These are phyloP conservation scores for Clonostachys sp. DNA, from an alignment of 2,329 filamentous ascomycete species.

Conservation along the genomic window DNA sequence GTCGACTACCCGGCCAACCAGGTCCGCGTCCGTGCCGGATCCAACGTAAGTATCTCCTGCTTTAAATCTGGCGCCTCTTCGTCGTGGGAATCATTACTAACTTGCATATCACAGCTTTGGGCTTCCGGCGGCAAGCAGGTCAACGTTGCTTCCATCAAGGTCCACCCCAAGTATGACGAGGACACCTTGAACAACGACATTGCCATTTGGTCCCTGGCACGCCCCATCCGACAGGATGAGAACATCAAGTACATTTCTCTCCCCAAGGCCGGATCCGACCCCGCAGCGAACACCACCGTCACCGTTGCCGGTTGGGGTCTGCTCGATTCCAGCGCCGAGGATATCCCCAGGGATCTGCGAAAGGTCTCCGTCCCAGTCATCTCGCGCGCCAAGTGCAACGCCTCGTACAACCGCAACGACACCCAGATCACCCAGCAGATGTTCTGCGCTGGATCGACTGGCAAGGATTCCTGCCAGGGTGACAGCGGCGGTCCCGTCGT, in stretches of 20 bases:
- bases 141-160: constrained; percentile 12
- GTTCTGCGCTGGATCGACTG: constrained; percentile 19
- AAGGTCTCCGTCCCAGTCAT: constrained; percentile 22
- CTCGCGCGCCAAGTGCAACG: constrained; percentile 14
- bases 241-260: constrained; percentile 16
- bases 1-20: not conserved
- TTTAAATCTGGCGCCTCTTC: not conserved
- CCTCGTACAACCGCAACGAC: constrained; percentile 11
- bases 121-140: constrained; percentile 15
- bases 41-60: not conserved
- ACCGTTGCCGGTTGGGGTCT: constrained; percentile 20
- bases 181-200: constrained; percentile 15
- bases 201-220: constrained; percentile 18
- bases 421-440: constrained; percentile 19
- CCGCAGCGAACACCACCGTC: constrained; percentile 8
- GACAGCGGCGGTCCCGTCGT: constrained; percentile 23
- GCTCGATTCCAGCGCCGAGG: not conserved
- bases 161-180: constrained; percentile 13
- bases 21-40: constrained; percentile 1
- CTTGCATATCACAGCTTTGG: not conserved
- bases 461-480: constrained; percentile 21
- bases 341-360: constrained; percentile 10
- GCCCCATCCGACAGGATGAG: constrained; percentile 10
- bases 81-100: not conserved
- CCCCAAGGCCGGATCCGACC: constrained; percentile 15